Percentiles rank a stretch among this genome's conserved stretches.
phyloP scores from a whole-genome alignment of 768 basidiomycete genomes.

The Holtermanniella nyarrowii region DNA sequence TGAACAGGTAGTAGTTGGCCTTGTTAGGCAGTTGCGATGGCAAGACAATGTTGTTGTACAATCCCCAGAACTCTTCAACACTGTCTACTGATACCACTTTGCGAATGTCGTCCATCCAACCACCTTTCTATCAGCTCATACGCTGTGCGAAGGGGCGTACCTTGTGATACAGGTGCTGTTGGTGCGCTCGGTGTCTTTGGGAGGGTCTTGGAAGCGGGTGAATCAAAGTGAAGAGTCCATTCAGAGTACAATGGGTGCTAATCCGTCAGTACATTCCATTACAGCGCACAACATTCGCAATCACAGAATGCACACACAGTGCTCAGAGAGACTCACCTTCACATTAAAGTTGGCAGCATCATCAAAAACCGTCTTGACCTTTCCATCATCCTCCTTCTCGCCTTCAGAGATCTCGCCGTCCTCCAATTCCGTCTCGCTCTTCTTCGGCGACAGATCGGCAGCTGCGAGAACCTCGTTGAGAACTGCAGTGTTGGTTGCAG shows the following conservation, averaged over 20 bases:
- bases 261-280: too few species aligned
- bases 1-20: constrained; percentile 99
- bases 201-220: constrained; percentile 78
- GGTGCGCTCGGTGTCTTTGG: constrained; percentile 55
- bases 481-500: neutral
- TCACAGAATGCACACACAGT: neutral
- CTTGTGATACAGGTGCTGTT: constrained; percentile 43
- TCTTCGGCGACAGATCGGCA: constrained; percentile 9
- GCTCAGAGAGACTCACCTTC: constrained; percentile 55
- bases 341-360: constrained; percentile 90
- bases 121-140: constrained; percentile 47
- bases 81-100: constrained; percentile 90
- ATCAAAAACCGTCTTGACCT: constrained; percentile 83
- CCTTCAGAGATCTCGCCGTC: constrained; percentile 68
- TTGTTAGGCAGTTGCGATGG: constrained; percentile 87
- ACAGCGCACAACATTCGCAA: constrained; percentile 42
- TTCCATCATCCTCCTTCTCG: constrained; percentile 36
- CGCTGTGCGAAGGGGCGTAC: constrained; percentile 9
- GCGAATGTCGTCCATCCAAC: constrained; percentile 99
- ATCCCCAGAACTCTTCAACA: constrained; percentile 99
- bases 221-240: constrained; percentile 99
- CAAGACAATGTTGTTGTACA: constrained; percentile 95
- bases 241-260: constrained; percentile 88
- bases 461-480: constrained; percentile 6
- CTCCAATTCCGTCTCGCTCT: constrained; percentile 44